Base-by-base conservation (phyloP, 2,329 filamentous ascomycete species). In the Apiospora aurea region DNA sequence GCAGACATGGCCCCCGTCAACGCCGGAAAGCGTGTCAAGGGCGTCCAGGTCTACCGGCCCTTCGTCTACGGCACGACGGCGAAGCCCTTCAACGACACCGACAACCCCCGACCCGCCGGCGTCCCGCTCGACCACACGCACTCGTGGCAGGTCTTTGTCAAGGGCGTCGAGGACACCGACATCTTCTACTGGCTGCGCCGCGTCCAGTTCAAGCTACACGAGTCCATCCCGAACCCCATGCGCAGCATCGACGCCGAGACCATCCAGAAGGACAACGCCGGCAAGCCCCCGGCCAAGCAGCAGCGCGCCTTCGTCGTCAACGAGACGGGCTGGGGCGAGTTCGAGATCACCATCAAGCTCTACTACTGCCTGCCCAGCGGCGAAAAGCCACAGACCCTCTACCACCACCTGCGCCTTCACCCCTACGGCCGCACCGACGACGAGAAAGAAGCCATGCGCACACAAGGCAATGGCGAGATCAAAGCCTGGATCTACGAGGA, bases 271-370 rank as follows among this genome's bases (percentile, higher is more conserved):
- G 79, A 81, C 69, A 80, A 79, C 70, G 77, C 79, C 67, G 73
- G 74, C 67, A 76, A 77, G 53, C 77, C 76, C 4, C 83, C 85
- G 0, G 86, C 86, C n/a, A 87, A 89, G 74, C 79, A 95, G 86
- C 76, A 78, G 53, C 74, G 71, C 53, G 78, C 72, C 14, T 99
- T 98, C 78, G 87, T 94, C 78, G 93, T 98, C 73, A 90, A 90
- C 74, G 96, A 98, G 83, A 98, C 96, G 0, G 96, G 96, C 68
- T 99, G 97, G 94, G 96, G 96, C 78, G 96, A 98, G 84, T 99
- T 99, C 85, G 94, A 96, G 81, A 97, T 99, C 78, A 94, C 95
- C 74, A 93, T 99, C 80, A 95, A 97, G 80, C 88, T 99, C 64
- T 97, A 97, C 85, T 99, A 98, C 83, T 91, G 94, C 71, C 91